Evolutionary conservation across 73 alveolate species (phyloP).

Genomic region (Vitrella brassicaformis): DNA sequence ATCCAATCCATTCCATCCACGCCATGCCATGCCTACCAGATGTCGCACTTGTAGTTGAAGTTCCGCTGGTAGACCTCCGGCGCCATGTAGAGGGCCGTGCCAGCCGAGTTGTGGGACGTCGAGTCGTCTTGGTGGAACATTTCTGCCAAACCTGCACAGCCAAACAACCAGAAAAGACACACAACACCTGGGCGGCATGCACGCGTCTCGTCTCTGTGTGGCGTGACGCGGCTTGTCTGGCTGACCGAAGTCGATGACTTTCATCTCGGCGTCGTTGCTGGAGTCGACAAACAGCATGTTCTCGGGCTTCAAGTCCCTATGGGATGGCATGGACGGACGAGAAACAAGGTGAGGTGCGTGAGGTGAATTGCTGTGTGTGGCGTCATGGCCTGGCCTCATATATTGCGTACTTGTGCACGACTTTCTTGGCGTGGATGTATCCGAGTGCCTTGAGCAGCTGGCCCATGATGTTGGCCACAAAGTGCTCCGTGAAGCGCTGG

Average conservation of each 20-base stretch:
- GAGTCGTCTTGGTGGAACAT: not conserved
- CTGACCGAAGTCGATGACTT: conserved; percentile 27
- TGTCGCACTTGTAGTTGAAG: conserved; percentile 40
- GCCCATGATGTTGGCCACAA: conserved; percentile 10
- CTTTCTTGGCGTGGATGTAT: conserved; percentile 22
- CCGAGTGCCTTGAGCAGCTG: conserved; percentile 15
- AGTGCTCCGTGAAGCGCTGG: conserved; percentile 7
- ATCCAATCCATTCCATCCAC: too few relatives aligned
- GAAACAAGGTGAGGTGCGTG: too few relatives aligned
- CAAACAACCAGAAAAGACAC: too few relatives aligned
- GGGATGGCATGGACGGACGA: too few relatives aligned
- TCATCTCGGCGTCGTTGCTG: conserved; percentile 7
- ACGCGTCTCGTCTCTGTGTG: too few relatives aligned
- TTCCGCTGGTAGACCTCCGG: conserved; percentile 42
- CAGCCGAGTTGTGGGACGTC: not conserved
- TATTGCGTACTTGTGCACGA: conserved; percentile 34
- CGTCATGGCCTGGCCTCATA: too few relatives aligned
- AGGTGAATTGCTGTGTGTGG: too few relatives aligned
- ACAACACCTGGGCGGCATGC: too few relatives aligned
- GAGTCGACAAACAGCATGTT: conserved; percentile 19
- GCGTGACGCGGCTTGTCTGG: too few relatives aligned
- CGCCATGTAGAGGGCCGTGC: conserved; percentile 7
- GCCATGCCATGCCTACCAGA: too few relatives aligned
- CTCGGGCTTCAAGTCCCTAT: conserved; percentile 29
- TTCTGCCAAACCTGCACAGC: too few relatives aligned